Evolutionary conservation across 192 early-diverging fungal genomes (phyloP).

Genomic region (Dimargaris xerosporica): DNA sequence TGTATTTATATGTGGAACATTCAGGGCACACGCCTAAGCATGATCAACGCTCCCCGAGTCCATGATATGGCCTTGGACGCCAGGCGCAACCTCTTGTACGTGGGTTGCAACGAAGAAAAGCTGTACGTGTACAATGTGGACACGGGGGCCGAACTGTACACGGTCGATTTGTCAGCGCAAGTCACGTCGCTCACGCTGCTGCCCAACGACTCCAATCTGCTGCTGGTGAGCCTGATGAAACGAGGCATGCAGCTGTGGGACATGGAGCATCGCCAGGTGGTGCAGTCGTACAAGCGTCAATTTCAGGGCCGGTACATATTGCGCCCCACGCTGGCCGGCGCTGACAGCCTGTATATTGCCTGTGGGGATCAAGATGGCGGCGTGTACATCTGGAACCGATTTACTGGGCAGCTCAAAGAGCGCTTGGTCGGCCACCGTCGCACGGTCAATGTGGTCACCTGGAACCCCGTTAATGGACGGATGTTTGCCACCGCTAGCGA

Average conservation of each 20-base stretch:
- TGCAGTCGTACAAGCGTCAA: neutral
- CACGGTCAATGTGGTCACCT: slow-evolving; percentile 1
- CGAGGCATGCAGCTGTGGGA: slow-evolving; percentile 1
- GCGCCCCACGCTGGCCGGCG: neutral
- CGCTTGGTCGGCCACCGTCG: neutral
- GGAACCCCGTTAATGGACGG: neutral
- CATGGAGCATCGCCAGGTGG: neutral
- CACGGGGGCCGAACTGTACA: slow-evolving; percentile 6
- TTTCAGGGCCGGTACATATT: neutral
- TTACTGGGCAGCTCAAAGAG: neutral
- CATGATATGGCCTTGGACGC: slow-evolving; percentile 26
- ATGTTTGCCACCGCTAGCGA: slow-evolving; percentile 9
- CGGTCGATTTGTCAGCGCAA: neutral
- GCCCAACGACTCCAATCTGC: neutral
- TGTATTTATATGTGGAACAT: slow-evolving; percentile 50
- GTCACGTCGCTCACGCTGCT: neutral
- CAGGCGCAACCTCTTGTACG: slow-evolving; percentile 22
- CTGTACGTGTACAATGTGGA: slow-evolving; percentile 27
- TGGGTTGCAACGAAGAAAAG: slow-evolving; percentile 24
- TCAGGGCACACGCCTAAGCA: slow-evolving; percentile 21
- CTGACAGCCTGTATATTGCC: neutral
- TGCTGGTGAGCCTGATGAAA: neutral
- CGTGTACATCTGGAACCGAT: slow-evolving; percentile 4
- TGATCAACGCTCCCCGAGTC: slow-evolving; percentile 26
- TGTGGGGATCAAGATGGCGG: slow-evolving; percentile 4